Evolutionary conservation across 345 rosid species (phyloP), one percentile per base, ranked within the genome.

Genomic region (Ceriops zippeliana): DNA sequence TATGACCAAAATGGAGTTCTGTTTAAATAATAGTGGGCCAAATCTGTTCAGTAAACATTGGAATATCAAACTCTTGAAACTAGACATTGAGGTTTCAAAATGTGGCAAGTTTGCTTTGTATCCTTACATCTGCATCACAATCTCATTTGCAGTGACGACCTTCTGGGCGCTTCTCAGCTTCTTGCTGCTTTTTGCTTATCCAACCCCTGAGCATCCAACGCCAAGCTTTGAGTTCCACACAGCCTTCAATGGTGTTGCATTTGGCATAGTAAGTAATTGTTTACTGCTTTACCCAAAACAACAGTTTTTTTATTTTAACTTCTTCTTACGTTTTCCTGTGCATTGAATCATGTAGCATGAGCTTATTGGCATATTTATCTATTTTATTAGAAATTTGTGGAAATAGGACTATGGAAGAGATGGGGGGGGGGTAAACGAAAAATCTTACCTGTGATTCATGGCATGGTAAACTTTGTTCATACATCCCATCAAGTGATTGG

Each of bases 151-250:
- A 95, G 99, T 92, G 74, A 87, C 83, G 54, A 80, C 87, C 63
- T 95, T 95, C 77, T 95, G 99, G 98, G 86, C 87, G 0, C 85
- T 84, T 65, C 76, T 95, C 42, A 90, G 99, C 84, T 85, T 95
- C 79, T 71, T 95, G 71, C 77, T 95, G 75, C 93, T 91, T 64
- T 95, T 95, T 81, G 99, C 99, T 67, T 95, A 95, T 78, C 99
- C 99, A 9, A 91, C 89, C 37, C 99, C 99, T 0, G 97, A 91
- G 82, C 28, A 82, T 63, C 92, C 98, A 65, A 91, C 98, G 64
- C 99, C 99, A 72, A 95, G 99, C 78, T 95, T 84, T 67, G 98
- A 95, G 84, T 95, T 52, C 69, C 99, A 95, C 79, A 78, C 98
- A 1, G 98, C 99, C 68, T 95, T 95, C 78, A 60, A 73, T n/a